phyloP scores from a whole-genome alignment of 345 rosid genomes.

The Arabidopsis suecica region DNA sequence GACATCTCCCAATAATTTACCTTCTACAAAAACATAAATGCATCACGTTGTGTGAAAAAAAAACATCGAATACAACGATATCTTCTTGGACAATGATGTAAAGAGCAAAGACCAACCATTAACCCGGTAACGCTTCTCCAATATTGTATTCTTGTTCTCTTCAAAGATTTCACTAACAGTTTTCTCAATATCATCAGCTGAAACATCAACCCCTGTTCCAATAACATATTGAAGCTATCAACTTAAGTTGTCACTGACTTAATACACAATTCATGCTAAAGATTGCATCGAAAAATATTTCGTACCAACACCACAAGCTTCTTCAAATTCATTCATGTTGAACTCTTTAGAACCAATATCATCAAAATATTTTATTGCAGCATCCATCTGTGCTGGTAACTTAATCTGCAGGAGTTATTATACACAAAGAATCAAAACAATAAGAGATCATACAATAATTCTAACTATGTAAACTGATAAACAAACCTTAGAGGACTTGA shows the following conservation, averaged over 20 bases:
- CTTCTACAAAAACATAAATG: constrained; percentile 50
- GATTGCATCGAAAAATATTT: background rate
- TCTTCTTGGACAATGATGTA: background rate
- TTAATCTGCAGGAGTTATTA: constrained; percentile 62
- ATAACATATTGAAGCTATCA: constrained; percentile 23
- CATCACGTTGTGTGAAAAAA: constrained; percentile 3
- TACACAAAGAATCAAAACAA: constrained; percentile 7
- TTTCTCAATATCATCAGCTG: constrained; percentile 63
- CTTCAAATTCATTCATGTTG: constrained; percentile 71
- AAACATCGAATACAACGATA: background rate
- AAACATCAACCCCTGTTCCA: constrained; percentile 78
- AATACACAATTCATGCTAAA: background rate
- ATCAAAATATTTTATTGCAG: constrained; percentile 66
- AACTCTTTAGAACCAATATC: constrained; percentile 57
- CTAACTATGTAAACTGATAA: background rate
- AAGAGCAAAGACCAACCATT: constrained; percentile 63
- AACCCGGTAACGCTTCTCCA: constrained; percentile 69
- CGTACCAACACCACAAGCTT: constrained; percentile 90
- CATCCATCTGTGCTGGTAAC: constrained; percentile 80
- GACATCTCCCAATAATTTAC: constrained; percentile 68
- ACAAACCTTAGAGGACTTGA: constrained; percentile 66
- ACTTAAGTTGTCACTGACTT: too few species aligned
- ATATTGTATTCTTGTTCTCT: constrained; percentile 58
- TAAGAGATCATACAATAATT: too few species aligned
- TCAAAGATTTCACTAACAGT: constrained; percentile 67